Base-by-base conservation (phyloP, 257 asterid species). In the Solanum raphanifolium region DNA sequence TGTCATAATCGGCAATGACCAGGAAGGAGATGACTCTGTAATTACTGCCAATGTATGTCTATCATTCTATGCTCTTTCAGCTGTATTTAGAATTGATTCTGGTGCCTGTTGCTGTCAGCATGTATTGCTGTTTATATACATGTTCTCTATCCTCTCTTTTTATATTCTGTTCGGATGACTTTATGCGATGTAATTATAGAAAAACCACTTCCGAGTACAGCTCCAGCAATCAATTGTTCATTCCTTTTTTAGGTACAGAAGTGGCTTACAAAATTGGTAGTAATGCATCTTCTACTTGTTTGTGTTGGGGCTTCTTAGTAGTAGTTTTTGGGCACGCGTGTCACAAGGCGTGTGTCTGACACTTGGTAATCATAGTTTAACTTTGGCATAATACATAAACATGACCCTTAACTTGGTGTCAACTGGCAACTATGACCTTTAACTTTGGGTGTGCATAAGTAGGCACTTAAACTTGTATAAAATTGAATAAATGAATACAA, bases 1-100 rank as follows among this genome's bases (percentile, higher is more conserved):
- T 87, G 90, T 95, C 94, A 97, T 97, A 87, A 94, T 96, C 32
- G 99, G 99, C 60, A 97, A 96, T 90, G 99, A 95, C 92, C 98
- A 96, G 91, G 99, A 97, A 87, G 98, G 92, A 88, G 99, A 97
- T 83, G 99, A 95, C 90, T 95, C 94, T 75, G 95, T 94, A 43
- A 87, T 96, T 74, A 94, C 94, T 84, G 98, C 99, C 16, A 95
- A 95, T 84, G 99, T 97, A 93, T 2, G 98, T 90, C 88, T 55
- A 58, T 29, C 36, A 23, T 52, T 60, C 86, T 65, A 18, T 75
- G 20, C 55, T 86, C 82, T 66, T 75, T 60, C 32, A 43, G 27
- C 66, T 27, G 52, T 68, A 32, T 89, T 88, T 29, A 27, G 43
- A 86, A 62, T 71, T 87, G 34, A 20, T 41, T 48, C 58, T 79